Evolutionary conservation across 2,329 filamentous ascomycete species (phyloP).

Genomic region (Kalaharituber pfeilii): DNA sequence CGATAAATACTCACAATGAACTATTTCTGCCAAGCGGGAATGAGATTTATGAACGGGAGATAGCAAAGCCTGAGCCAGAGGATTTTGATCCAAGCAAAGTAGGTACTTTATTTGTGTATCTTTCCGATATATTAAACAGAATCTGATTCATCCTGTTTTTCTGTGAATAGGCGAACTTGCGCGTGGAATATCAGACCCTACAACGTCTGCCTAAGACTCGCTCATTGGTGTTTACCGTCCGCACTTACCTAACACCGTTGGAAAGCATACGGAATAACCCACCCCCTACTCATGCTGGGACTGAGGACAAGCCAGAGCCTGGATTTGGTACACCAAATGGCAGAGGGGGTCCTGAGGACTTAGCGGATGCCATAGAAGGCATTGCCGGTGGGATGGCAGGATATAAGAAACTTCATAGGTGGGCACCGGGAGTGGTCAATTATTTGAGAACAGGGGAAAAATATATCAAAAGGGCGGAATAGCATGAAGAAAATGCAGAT

Average conservation of each 20-base stretch:
- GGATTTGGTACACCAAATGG: constrained; percentile 8
- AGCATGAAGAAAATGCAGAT: too few species aligned
- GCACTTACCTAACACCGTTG: constrained; percentile 38
- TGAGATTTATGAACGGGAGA: constrained; percentile 27
- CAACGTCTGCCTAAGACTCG: constrained; percentile 33
- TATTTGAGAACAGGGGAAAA: constrained; percentile 28
- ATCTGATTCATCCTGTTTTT: not conserved
- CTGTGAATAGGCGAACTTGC: constrained; percentile 23
- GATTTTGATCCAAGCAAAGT: constrained; percentile 13
- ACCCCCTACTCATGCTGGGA: constrained; percentile 26
- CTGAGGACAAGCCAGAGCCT: constrained; percentile 4
- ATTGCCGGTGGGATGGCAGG: constrained; percentile 34
- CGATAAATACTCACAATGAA: constrained; percentile 30
- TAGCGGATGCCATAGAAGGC: constrained; percentile 39
- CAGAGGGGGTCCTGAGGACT: constrained; percentile 19
- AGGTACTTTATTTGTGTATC: too few species aligned
- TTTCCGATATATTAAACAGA: not conserved
- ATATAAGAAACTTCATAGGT: constrained; percentile 36
- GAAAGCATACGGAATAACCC: constrained; percentile 33
- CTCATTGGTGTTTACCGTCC: constrained; percentile 39
- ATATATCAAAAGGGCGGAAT: too few species aligned
- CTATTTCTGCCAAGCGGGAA: constrained; percentile 28
- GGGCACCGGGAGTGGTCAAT: constrained; percentile 33
- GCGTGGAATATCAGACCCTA: constrained; percentile 38
- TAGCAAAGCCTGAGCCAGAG: constrained; percentile 15